A percentile compares a stretch with the other conserved stretches of the same genome.
Evolutionary conservation across 805 yeast species (phyloP).

Genomic region (Zygoascus biomembranicola): DNA sequence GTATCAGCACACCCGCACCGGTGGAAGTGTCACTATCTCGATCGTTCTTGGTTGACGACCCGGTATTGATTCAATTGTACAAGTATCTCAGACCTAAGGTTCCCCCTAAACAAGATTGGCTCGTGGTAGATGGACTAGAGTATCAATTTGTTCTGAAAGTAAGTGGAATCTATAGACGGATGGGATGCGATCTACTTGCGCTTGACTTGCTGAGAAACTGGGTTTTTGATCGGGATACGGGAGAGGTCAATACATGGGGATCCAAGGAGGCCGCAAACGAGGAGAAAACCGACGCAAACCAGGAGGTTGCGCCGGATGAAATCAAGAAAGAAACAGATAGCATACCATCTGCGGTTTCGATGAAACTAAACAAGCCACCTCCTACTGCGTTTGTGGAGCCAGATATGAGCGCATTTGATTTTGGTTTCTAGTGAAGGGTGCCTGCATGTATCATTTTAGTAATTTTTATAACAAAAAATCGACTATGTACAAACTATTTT

Average conservation of each 20-base stretch:
- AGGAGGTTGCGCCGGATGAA: background rate
- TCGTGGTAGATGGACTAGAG: conserved; percentile 33
- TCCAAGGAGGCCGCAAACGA: background rate
- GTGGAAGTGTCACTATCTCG: background rate
- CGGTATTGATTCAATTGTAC: conserved; percentile 65
- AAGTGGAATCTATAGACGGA: conserved; percentile 60
- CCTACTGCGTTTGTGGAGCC: conserved; percentile 57
- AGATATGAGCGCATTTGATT: conserved; percentile 66
- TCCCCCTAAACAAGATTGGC: conserved; percentile 31
- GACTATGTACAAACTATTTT: background rate
- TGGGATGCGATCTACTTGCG: conserved; percentile 87
- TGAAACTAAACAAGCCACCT: conserved; percentile 33
- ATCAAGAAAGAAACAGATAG: background rate
- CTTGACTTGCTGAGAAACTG: conserved; percentile 56
- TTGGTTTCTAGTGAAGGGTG: conserved; percentile 27
- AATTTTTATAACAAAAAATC: background rate
- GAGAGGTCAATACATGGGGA: background rate
- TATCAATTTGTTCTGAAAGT: conserved; percentile 54
- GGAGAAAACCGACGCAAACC: conserved; percentile 1
- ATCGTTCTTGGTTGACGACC: conserved; percentile 64
- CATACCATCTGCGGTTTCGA: conserved; percentile 13
- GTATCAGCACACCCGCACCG: background rate
- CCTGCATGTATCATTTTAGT: background rate
- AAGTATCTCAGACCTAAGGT: conserved; percentile 44
- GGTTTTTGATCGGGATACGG: conserved; percentile 28